Base-by-base conservation (phyloP, 2,329 filamentous ascomycete genomes). In the Chaetomium strumarium region DNA sequence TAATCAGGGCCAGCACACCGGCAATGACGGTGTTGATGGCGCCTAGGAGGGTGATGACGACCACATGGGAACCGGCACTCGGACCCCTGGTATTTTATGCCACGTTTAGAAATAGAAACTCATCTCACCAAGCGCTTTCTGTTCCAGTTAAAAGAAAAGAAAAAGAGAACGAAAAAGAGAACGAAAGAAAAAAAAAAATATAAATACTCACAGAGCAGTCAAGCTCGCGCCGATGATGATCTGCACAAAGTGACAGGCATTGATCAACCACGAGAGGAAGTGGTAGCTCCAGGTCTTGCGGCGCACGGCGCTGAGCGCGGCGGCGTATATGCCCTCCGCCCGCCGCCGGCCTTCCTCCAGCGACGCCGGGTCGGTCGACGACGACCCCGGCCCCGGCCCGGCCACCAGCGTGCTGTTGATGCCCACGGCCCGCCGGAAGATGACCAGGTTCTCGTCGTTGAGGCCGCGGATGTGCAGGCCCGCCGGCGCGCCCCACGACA, bases 1-100 rank as follows among this genome's bases (percentile, higher is more conserved):
- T 78, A 43, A 79, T 62, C 8, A 79, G 73, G 0, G 81, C 81
- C 17, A 86, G 66, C 1, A 83, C 67, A 14, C 84, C 83, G 1
- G 83, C 83, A 6, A 85, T 72, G 3, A 83, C 66, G 2, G 81
- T 84, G 60, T 86, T 86, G 11, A 80, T 64, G 1, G 81, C 81
- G 3, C 84, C 83, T 1, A 86, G 68, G 0, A 79, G 65, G 10
- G 79, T 81, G 63, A 86, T 79, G 13, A 62, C 44, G 17, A 74
- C 70, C 16, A 78, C 65, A 57, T 84, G 75, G 14, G 75, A 68
- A 2, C 76, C 70, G 14, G 75, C 70, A 0, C 63, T 62, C 0
- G 75, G 68, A 0, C 76, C 75, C n/a, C 58, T 59, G 13, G n/a
- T 12, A 41, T 19, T 1, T 5, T 5, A 10, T 7, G 30, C 7